Base-by-base conservation (phyloP, 257 asterid species). In the Haberlea rhodopensis region DNA sequence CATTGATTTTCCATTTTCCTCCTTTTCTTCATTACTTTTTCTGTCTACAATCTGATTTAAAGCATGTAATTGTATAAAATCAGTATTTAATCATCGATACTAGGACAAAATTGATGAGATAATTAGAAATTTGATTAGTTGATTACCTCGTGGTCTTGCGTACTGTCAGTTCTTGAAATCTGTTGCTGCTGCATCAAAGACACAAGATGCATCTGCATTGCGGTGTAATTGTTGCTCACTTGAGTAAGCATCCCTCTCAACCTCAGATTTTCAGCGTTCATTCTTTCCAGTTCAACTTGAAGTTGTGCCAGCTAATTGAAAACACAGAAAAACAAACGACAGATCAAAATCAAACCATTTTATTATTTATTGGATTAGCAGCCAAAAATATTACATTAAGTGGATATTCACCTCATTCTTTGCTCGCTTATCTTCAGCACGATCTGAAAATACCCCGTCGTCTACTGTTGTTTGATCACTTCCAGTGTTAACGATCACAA, bases 391-490 rank as follows among this genome's bases (percentile, higher is more conserved):
- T 18, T 51, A 0, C 8, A 16, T 66, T 55, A 0, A 52, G 51
- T 9, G 1, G 16, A 1, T 40, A 43, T 20, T 52, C 66, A 94
- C 99, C 95, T 90, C 95, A 66, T 59, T 70, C 53, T 79, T 83
- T 16, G 88, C 78, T 73, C 78, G 63, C 67, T 80, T 80, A 28
- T 81, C 89, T 52, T 82, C 87, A 0, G 65, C 71, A 24, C 18
- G 46, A 29, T 80, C 87, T 0, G 76, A 72, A 5, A 84, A 78
- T 75, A 79, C 19, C 25, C 86, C 86, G 63, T 94, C 96, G 48
- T 87, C 97, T 64, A 87, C 79, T 11, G 88, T 87, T 11, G 97
- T 87, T 62, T 86, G 95, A 72, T 90, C 99, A 54, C 95, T 87
- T 32, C 95, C 83, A 2, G 95, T 73, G 66, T 94, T 86, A 4